Percentiles rank a stretch among this genome's conserved stretches.
These are phyloP conservation scores for Amphibolis antarctica DNA, from an alignment of 106 monocot species.

Conservation along the genomic window DNA sequence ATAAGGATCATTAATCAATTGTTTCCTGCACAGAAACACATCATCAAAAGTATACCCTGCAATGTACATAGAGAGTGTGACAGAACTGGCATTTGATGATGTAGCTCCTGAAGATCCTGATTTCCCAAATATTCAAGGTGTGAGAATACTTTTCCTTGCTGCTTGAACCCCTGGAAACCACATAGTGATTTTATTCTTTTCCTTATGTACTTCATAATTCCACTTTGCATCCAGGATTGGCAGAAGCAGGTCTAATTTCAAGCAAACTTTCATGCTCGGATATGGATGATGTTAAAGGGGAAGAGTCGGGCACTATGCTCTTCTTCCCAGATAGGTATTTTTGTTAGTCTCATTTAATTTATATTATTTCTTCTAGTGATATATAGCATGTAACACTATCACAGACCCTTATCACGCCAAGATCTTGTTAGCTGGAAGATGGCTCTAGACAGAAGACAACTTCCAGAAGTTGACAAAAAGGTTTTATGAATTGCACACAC, in stretches of 20 bases:
- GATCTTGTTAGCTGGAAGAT: constrained; percentile 99
- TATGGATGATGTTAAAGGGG: constrained; percentile 14
- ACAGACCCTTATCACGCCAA: constrained; percentile 90
- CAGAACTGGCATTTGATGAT: constrained; percentile 98
- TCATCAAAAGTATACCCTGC: constrained; percentile 91
- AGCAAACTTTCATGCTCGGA: constrained; percentile 71
- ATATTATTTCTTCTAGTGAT: constrained; percentile 1
- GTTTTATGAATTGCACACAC: constrained; percentile 20
- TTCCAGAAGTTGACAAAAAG: constrained; percentile 82
- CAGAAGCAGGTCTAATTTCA: constrained; percentile 89
- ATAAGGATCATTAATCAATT: neutral
- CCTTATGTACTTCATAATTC: neutral
- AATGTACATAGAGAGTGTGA: constrained; percentile 93
- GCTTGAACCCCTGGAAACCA: neutral
- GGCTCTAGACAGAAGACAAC: constrained; percentile 62
- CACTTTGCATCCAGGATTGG: constrained; percentile 52
- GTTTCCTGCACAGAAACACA: constrained; percentile 41
- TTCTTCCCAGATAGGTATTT: constrained; percentile 76
- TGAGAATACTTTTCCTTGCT: constrained; percentile 4
- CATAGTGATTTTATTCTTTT: neutral
- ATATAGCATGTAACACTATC: neutral
- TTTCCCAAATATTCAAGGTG: constrained; percentile 87
- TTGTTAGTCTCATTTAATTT: neutral
- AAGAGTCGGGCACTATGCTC: constrained; percentile 16
- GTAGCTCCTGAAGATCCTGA: constrained; percentile 84